Evolutionary conservation across 768 basidiomycete genomes (phyloP).

Genomic region (Tulasnella sp.): DNA sequence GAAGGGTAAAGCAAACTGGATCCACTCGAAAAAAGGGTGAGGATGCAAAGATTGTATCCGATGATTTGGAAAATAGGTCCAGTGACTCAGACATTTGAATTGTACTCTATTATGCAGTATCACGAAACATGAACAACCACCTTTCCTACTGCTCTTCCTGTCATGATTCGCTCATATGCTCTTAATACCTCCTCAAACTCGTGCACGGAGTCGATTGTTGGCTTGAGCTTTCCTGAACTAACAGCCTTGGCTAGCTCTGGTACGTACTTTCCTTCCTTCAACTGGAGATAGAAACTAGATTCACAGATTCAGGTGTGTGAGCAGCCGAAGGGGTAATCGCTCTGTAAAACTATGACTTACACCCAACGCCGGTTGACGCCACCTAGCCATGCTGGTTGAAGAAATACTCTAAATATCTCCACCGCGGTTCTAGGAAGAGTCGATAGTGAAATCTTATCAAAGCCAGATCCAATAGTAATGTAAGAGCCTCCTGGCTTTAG

Average conservation of each 20-base stretch:
- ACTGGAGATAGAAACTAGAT: constrained; percentile 29
- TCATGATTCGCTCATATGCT: constrained; percentile 51
- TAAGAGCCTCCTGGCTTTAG: constrained; percentile 42
- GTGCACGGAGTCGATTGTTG: constrained; percentile 46
- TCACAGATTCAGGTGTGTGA: constrained; percentile 25
- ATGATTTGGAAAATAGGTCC: no score
- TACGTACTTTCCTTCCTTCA: constrained; percentile 28
- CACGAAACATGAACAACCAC: constrained; percentile 35
- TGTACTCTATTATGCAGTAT: neutral
- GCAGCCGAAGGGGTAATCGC: neutral
- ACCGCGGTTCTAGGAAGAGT: constrained; percentile 22
- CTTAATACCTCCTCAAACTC: constrained; percentile 42
- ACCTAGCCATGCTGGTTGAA: constrained; percentile 40
- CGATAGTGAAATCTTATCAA: constrained; percentile 22
- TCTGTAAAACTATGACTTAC: neutral
- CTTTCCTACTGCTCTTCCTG: constrained; percentile 47
- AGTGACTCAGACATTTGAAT: neutral
- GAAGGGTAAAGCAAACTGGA: neutral
- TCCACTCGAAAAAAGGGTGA: neutral
- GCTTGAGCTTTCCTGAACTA: constrained; percentile 36
- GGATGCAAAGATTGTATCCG: neutral
- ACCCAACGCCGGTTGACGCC: constrained; percentile 31
- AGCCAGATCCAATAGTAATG: constrained; percentile 39
- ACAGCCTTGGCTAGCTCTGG: neutral
- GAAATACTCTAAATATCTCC: constrained; percentile 24